Conservation (phyloP, 1,139 yeast species). For the Kazachstania sp. region DNA sequence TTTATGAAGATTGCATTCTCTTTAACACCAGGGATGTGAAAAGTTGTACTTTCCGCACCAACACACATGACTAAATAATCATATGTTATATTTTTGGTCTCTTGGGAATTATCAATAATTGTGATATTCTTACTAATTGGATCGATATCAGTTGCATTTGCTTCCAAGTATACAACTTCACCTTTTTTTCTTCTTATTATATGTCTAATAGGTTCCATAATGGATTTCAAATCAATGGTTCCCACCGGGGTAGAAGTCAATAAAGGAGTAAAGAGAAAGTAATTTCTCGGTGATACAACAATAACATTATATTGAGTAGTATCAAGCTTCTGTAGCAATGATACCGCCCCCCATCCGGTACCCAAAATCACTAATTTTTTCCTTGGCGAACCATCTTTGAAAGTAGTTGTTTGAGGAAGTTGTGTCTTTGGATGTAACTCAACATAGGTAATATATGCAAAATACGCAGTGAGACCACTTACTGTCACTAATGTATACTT, state of each 20-base stretch:
- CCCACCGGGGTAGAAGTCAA: slow-evolving; percentile 94
- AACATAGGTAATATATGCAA: slow-evolving; percentile 48
- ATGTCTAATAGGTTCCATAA: slow-evolving; percentile 75
- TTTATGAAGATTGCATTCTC: slow-evolving; percentile 80
- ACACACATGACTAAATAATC: slow-evolving; percentile 84
- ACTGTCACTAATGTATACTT: slow-evolving; percentile 35
- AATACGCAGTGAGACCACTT: slow-evolving; percentile 39
- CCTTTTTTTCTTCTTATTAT: slow-evolving; percentile 66
- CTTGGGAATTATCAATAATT: slow-evolving; percentile 35
- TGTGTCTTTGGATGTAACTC: slow-evolving; percentile 59
- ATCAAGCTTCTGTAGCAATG: slow-evolving; percentile 75
- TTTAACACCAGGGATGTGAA: slow-evolving; percentile 88
- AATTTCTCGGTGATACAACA: slow-evolving; percentile 87
- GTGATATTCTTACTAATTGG: slow-evolving; percentile 54
- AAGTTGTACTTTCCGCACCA: slow-evolving; percentile 88
- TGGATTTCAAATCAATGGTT: slow-evolving; percentile 81
- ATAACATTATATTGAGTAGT: slow-evolving; percentile 81
- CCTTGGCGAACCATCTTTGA: slow-evolving; percentile 64
- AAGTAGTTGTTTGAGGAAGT: slow-evolving; percentile 48
- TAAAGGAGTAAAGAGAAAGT: slow-evolving; percentile 87
- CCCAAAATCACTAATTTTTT: slow-evolving; percentile 87
- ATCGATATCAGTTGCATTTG: slow-evolving; percentile 80
- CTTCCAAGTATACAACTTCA: slow-evolving; percentile 80
- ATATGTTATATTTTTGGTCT: slow-evolving; percentile 38
- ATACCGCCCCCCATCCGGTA: slow-evolving; percentile 90